Evolutionary conservation across 345 rosid species (phyloP).

Genomic region (Eucalyptus microcorys): DNA sequence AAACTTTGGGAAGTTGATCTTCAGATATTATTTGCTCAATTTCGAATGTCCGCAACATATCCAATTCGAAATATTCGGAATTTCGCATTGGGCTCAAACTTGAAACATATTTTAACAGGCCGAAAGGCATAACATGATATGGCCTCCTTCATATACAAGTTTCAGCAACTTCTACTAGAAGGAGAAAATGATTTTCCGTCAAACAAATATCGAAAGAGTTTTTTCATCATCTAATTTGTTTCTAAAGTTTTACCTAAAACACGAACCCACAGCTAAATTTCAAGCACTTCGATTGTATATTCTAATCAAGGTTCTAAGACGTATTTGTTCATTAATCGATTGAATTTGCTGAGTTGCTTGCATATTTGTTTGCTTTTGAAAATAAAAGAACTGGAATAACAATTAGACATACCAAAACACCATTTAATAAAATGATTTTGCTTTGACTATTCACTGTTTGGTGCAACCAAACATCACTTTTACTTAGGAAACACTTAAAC

Average conservation of each 20-base stretch:
- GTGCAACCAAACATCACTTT: not conserved
- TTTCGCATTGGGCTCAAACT: too few species aligned
- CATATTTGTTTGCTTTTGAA: not conserved
- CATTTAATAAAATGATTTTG: not conserved
- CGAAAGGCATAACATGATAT: not conserved
- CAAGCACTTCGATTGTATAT: not conserved
- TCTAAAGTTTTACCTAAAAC: not conserved
- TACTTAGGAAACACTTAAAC: not conserved
- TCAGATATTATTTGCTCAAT: too few species aligned
- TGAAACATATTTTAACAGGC: too few species aligned
- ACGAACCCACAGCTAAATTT: not conserved
- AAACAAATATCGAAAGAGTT: not conserved
- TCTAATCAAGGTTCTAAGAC: not conserved
- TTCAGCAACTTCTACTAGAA: not conserved
- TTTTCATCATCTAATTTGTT: too few species aligned
- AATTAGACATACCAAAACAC: not conserved
- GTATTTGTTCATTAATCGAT: not conserved
- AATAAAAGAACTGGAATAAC: not conserved
- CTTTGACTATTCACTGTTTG: not conserved
- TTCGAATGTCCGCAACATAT: too few species aligned
- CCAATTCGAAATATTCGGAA: too few species aligned
- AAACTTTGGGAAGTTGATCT: too few species aligned
- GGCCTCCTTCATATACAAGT: not conserved
- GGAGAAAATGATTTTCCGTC: not conserved
- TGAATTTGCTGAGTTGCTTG: not conserved